Percentiles rank a stretch among this genome's conserved stretches.
phyloP scores from a whole-genome alignment of 495 filamentous ascomycete genomes.

The Trypethelium eluteriae region DNA sequence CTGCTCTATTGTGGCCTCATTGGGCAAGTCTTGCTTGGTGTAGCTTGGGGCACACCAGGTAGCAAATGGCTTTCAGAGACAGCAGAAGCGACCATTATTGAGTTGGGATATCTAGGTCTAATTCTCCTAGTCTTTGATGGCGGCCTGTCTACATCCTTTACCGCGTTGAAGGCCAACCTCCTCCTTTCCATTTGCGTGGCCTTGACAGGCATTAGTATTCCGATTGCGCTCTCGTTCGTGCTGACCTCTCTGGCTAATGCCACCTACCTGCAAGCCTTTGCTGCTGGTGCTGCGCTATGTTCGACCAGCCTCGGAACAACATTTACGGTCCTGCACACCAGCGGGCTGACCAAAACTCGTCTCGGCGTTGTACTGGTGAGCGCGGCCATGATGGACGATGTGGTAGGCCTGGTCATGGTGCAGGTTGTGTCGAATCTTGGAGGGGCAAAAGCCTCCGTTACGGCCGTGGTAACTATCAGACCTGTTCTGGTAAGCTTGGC shows the following conservation, averaged over 20 bases:
- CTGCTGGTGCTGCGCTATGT: slow-evolving; percentile 68
- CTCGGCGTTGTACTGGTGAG: slow-evolving; percentile 62
- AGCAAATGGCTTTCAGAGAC: slow-evolving; percentile 44
- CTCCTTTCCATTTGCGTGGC: slow-evolving; percentile 54
- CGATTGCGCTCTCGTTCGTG: slow-evolving; percentile 62
- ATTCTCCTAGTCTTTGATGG: slow-evolving; percentile 71
- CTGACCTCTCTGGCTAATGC: slow-evolving; percentile 40
- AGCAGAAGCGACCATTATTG: slow-evolving; percentile 51
- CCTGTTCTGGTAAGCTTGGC: slow-evolving; percentile 53
- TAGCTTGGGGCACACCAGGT: slow-evolving; percentile 59
- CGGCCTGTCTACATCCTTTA: slow-evolving; percentile 58
- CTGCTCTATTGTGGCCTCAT: slow-evolving; percentile 64
- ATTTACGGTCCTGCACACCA: slow-evolving; percentile 60
- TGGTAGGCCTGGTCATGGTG: slow-evolving; percentile 72
- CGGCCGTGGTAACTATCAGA: slow-evolving; percentile 44
- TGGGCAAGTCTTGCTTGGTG: slow-evolving; percentile 65
- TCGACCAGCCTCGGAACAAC: slow-evolving; percentile 74
- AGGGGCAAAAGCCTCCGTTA: slow-evolving; percentile 31
- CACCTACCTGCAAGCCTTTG: slow-evolving; percentile 56
- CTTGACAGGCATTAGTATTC: slow-evolving; percentile 53
- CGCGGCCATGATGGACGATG: slow-evolving; percentile 78
- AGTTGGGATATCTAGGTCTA: slow-evolving; percentile 70
- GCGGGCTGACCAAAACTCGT: slow-evolving; percentile 49
- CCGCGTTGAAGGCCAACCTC: slow-evolving; percentile 52
- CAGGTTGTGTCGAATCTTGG: slow-evolving; percentile 53